These are phyloP conservation scores for Cordyceps cateniannulata DNA, from an alignment of 2,329 filamentous ascomycete species.

Conservation along the genomic window DNA sequence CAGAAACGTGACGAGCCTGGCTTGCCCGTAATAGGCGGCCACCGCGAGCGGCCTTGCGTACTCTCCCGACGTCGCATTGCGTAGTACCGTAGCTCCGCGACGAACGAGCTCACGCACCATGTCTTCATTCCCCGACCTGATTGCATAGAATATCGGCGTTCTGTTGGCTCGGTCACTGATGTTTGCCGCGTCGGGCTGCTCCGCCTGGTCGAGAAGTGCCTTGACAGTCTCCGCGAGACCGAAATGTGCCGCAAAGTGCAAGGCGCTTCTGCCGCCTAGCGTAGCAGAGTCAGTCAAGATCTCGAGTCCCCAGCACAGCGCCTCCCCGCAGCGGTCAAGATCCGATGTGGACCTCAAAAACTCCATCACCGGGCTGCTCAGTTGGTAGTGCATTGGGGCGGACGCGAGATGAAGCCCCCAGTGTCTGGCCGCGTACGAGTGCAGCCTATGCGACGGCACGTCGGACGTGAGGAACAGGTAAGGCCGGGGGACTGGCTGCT, in stretches of 20 bases:
- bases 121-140: not conserved
- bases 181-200: not conserved
- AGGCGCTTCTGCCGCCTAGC: not conserved
- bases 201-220: not conserved
- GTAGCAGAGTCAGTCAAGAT: not conserved
- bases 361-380: conserved; percentile 3
- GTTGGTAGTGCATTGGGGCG: conserved; percentile 1
- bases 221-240: conserved; percentile 13
- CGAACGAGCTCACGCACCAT: not conserved
- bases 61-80: not conserved
- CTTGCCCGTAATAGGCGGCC: not conserved
- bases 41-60: not conserved
- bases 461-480: not conserved
- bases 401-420: conserved; percentile 28
- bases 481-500: conserved; percentile 15
- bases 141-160: not conserved
- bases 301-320: conserved; percentile 10
- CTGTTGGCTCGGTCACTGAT: not conserved
- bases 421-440: conserved; percentile 24
- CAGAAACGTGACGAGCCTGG: not conserved
- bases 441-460: not conserved
- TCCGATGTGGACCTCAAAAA: conserved; percentile 14
- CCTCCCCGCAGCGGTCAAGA: not conserved
- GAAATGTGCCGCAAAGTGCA: conserved; percentile 22
- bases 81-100: not conserved